Base-by-base conservation (phyloP, 305 asterid species). In the Striga hermonthica region DNA sequence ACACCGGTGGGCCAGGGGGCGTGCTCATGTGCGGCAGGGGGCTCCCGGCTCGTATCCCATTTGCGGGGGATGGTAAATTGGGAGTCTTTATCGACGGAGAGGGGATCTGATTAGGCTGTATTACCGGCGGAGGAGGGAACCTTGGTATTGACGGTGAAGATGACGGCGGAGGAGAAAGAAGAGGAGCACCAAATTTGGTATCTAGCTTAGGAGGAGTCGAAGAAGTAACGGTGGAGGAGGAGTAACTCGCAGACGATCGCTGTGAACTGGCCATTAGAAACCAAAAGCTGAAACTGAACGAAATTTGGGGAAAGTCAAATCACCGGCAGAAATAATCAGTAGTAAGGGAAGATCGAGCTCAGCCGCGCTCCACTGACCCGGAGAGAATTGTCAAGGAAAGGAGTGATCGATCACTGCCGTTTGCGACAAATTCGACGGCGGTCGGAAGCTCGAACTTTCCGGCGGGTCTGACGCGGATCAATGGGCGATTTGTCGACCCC, bases 1-100 rank as follows among this genome's bases (percentile, higher is more conserved):
- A 92, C 10, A 90, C 81, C 9, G 98, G 98, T 66, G 98, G 98
- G 10, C 97, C 97, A 40, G 96, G 97, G 34, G 98, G 98, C 49
- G 96, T 92, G 85, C 95, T 89, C 78, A 87, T 68, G 49, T 75
- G 93, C 60, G 95, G 91, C 71, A 73, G 72, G 28, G 89, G 86
- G 64, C 81, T 86, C 6, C 88, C 79, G 34, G 82, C 72, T 65
- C 86, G 82, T 64, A 85, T 71, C 40, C 88, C 94, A 82, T 83
- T 85, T 4, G 80, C 79, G 0, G 89, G 88, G 43, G 91, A 22
- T 2, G 31, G 31, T 22, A 22, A 22, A 22, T 22, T 80, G 38
- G 97, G 97, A 40, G 89, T 75, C 83, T 73, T 86, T 45, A 82
- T 73, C 11, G 88, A 82, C 3, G 94, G 88, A 61, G 94, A 81